A percentile compares a stretch with the other conserved stretches of the same genome.
These are phyloP conservation scores for Astragalus glycyphyllos DNA, from an alignment of 306 rosid species.

Conservation along the genomic window DNA sequence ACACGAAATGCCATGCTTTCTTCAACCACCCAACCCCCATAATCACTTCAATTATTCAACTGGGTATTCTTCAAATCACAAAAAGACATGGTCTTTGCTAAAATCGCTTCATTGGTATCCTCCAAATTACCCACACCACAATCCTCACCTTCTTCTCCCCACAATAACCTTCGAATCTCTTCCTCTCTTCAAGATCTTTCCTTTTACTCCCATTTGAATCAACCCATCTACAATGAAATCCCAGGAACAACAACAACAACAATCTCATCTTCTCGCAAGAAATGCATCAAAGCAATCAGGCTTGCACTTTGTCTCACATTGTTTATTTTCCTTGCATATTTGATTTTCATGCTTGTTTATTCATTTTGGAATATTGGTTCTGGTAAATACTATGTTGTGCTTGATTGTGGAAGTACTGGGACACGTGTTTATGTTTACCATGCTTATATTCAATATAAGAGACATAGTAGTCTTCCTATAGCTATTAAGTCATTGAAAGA, in stretches of 20 bases:
- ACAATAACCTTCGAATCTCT: constrained; percentile 60
- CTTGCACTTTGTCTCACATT: constrained; percentile 55
- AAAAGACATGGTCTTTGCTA: constrained; percentile 61
- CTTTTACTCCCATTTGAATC: constrained; percentile 53
- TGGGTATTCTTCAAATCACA: constrained; percentile 19
- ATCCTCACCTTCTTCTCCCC: constrained; percentile 26
- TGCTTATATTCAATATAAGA: constrained; percentile 56
- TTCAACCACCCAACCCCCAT: constrained; percentile 42
- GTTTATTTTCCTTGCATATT: constrained; percentile 59
- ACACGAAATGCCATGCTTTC: constrained; percentile 43
- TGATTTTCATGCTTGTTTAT: constrained; percentile 53
- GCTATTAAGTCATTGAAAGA: constrained; percentile 51
- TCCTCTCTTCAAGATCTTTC: constrained; percentile 89
- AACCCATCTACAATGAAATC: constrained; percentile 36
- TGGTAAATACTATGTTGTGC: constrained; percentile 76
- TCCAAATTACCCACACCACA: constrained; percentile 49
- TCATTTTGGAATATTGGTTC: constrained; percentile 73
- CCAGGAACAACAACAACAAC: not conserved
- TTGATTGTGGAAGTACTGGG: constrained; percentile 94
- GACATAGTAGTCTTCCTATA: constrained; percentile 67
- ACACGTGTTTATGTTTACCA: constrained; percentile 79
- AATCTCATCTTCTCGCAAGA: constrained; percentile 43
- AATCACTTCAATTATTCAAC: not conserved
- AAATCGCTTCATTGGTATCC: constrained; percentile 56
- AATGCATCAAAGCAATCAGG: constrained; percentile 59